Evolutionary conservation across 768 basidiomycete species (phyloP), one percentile per base, ranked within the genome.

Genomic region (Tulasnella calospora): DNA sequence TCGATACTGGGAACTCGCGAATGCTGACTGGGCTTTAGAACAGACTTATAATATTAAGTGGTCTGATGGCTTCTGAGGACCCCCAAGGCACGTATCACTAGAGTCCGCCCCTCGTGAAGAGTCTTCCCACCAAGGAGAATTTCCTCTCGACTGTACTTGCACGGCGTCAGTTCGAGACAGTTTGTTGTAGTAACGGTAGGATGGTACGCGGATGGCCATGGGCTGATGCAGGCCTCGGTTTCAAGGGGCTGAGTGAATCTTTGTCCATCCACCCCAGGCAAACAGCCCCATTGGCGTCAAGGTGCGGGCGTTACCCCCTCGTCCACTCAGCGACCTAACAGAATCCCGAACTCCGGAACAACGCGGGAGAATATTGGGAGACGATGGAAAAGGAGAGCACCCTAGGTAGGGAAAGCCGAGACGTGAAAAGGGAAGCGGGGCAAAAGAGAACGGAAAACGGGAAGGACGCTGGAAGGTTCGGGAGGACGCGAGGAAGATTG

Each of bases 261-360:
- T 40, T 40, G 40, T 1, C 40, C 9, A 1, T 9, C 13, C 40
- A 40, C 40, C 40, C 40, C 40, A 40, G 13, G 40, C 3, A 40
- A 40, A 40, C 9, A 40, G 40, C 40, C n/a, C n/a, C n/a, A n/a
- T n/a, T n/a, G n/a, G n/a, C n/a, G n/a, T n/a, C n/a, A n/a, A n/a
- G n/a, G n/a, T n/a, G n/a, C n/a, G n/a, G n/a, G n/a, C n/a, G n/a
- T n/a, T 83, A 90, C 78, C 89, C 89, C 81, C 89, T 90, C 81
- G 85, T 88, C 2, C 87, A 86, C 69, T 90, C 88, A 55, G 88
- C 91, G 2, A 84, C 89, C 36, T 86, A 90, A 87, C 88, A 92
- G 44, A 81, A 85, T 8, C 88, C 88, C 1, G 82, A 83, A 36
- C 84, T 89, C 17, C 87, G 89, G 13, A 84, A 84, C 15, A 87